These are phyloP conservation scores for Hypoxylon sp. DNA, from an alignment of 2,329 filamentous ascomycete genomes.

Conservation along the genomic window DNA sequence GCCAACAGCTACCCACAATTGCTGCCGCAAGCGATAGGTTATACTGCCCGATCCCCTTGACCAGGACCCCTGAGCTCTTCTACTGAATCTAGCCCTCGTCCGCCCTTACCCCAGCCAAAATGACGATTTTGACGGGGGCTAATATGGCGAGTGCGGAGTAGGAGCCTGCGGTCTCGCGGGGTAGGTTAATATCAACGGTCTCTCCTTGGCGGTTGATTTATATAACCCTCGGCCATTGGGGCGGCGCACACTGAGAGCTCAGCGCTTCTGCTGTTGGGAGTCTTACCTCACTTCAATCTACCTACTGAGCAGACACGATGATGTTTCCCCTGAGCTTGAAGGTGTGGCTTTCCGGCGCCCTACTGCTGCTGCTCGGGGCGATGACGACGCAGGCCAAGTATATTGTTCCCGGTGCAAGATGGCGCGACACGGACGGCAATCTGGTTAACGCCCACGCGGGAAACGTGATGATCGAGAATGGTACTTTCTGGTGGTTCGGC, in stretches of 20 bases:
- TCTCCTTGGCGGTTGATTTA: slow-evolving; percentile 27
- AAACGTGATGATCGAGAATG: slow-evolving; percentile 59
- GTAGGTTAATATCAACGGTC: slow-evolving; percentile 24
- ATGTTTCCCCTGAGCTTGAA: slow-evolving; percentile 26
- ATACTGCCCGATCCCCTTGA: slow-evolving; percentile 7
- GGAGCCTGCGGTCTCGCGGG: slow-evolving; percentile 20
- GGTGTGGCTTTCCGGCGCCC: slow-evolving; percentile 12
- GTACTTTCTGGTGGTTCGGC: slow-evolving; percentile 68
- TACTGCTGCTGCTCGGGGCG: slow-evolving; percentile 34
- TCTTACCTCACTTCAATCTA: background rate
- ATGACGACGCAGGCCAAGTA: slow-evolving; percentile 53
- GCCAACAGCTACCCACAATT: background rate
- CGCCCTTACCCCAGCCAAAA: slow-evolving; percentile 16
- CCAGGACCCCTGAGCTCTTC: background rate
- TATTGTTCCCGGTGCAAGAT: slow-evolving; percentile 68
- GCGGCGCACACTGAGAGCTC: slow-evolving; percentile 9
- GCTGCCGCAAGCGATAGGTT: background rate
- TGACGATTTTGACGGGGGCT: slow-evolving; percentile 30
- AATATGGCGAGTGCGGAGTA: slow-evolving; percentile 43
- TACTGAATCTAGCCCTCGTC: slow-evolving; percentile 13
- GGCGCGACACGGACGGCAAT: slow-evolving; percentile 67
- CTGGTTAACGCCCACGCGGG: slow-evolving; percentile 69
- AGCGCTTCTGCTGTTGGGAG: background rate
- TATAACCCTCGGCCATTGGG: slow-evolving; percentile 12
- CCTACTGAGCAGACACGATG: background rate